phyloP scores from a whole-genome alignment of 768 basidiomycete genomes.

The Cantharellus cinnabarinus region DNA sequence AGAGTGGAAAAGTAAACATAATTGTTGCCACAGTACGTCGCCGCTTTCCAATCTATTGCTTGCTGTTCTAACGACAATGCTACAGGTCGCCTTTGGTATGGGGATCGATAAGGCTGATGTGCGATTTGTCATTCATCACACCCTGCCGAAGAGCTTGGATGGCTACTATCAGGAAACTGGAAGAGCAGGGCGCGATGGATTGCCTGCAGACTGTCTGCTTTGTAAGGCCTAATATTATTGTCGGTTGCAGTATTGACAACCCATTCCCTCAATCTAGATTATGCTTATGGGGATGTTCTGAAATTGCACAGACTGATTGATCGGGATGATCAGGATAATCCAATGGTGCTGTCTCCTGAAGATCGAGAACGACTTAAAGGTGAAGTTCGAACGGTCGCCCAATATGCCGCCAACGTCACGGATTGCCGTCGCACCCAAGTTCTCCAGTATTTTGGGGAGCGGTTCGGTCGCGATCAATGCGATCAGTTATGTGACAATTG shows the following conservation, averaged over 20 bases:
- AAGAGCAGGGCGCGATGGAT: slow-evolving; percentile 81
- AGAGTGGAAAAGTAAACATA: slow-evolving; percentile 44
- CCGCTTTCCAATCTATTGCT: not conserved
- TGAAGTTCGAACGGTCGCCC: slow-evolving; percentile 46
- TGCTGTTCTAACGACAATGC: slow-evolving; percentile 1
- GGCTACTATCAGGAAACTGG: slow-evolving; percentile 97
- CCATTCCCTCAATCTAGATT: slow-evolving; percentile 28
- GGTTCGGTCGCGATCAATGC: slow-evolving; percentile 49
- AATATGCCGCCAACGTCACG: slow-evolving; percentile 59
- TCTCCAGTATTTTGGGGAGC: slow-evolving; percentile 76
- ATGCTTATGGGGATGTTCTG: slow-evolving; percentile 35
- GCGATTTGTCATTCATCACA: slow-evolving; percentile 79
- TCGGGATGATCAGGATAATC: slow-evolving; percentile 20
- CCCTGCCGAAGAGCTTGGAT: slow-evolving; percentile 64
- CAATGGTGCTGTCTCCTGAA: slow-evolving; percentile 24
- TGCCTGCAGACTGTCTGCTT: slow-evolving; percentile 65
- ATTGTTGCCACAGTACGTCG: slow-evolving; percentile 76
- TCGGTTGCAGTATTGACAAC: not conserved
- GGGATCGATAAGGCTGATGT: slow-evolving; percentile 72
- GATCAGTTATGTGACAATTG: slow-evolving; percentile 71
- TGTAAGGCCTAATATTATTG: slow-evolving; percentile 29
- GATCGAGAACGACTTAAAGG: slow-evolving; percentile 48
- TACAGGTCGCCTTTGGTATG: slow-evolving; percentile 90
- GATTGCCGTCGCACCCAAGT: slow-evolving; percentile 77
- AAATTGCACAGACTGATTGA: slow-evolving; percentile 40